These are phyloP conservation scores for Diaporthe longicolla DNA, from an alignment of 2,329 filamentous ascomycete genomes.

Conservation along the genomic window DNA sequence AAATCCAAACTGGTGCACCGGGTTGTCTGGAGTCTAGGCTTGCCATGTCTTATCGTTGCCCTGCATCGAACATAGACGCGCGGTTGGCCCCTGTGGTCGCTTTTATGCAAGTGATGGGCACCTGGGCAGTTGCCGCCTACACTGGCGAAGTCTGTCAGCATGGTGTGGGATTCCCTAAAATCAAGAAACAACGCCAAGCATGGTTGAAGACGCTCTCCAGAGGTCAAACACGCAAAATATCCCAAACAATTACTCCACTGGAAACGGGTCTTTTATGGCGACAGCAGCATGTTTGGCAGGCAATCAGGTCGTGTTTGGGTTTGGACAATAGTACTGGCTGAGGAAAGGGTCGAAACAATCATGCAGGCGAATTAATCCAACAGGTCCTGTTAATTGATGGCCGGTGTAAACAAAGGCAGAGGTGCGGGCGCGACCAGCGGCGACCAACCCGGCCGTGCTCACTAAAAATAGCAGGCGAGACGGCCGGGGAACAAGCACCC, in stretches of 20 bases:
- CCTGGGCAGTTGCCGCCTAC: no score
- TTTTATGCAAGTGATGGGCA: neutral
- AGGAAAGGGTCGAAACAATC: slow-evolving; percentile 18
- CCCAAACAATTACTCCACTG: neutral
- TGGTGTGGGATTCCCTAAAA: neutral
- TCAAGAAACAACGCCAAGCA: neutral
- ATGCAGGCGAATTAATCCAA: neutral
- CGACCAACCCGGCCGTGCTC: neutral
- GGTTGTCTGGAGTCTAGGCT: no score
- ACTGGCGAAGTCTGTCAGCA: no score
- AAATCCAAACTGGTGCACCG: neutral
- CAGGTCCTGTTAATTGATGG: neutral
- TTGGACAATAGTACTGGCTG: neutral
- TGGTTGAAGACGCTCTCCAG: neutral
- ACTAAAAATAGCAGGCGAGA: slow-evolving; percentile 15
- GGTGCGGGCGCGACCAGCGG: neutral
- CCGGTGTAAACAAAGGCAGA: neutral
- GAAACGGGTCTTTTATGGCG: neutral
- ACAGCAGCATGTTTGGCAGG: neutral
- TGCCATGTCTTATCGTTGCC: neutral
- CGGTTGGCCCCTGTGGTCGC: neutral
- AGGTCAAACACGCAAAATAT: neutral
- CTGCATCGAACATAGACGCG: neutral
- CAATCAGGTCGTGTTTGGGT: neutral
- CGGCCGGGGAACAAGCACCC: neutral